These are phyloP conservation scores for Meredithiella fracta DNA, from an alignment of 2,329 filamentous ascomycete species.

Conservation along the genomic window DNA sequence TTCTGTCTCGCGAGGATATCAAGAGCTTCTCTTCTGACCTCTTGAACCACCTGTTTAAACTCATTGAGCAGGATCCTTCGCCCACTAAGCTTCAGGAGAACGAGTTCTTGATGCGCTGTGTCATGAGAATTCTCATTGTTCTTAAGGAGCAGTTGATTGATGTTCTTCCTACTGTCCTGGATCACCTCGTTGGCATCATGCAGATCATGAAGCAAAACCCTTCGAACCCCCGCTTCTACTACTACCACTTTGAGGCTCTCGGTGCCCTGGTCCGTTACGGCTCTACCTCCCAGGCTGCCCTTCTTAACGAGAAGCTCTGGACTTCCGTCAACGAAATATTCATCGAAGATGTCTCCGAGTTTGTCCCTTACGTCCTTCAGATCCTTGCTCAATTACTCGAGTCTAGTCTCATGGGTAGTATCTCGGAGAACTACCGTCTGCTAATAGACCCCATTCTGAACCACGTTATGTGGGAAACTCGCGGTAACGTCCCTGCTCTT, in stretches of 20 bases:
- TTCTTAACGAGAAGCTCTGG: slow-evolving; percentile 69
- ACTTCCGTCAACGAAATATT: slow-evolving; percentile 68
- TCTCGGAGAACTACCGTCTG: slow-evolving; percentile 66
- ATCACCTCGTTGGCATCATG: slow-evolving; percentile 75
- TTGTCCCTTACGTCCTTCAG: slow-evolving; percentile 92
- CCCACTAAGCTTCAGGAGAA: slow-evolving; percentile 96
- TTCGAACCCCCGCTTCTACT: slow-evolving; percentile 95
- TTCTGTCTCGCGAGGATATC: slow-evolving; percentile 68
- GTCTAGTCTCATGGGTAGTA: slow-evolving; percentile 58
- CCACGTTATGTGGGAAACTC: slow-evolving; percentile 76
- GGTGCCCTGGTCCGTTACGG: slow-evolving; percentile 68
- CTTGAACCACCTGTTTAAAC: slow-evolving; percentile 72
- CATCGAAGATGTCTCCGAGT: slow-evolving; percentile 74
- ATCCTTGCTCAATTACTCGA: slow-evolving; percentile 83
- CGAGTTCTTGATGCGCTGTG: slow-evolving; percentile 95
- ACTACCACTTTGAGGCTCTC: slow-evolving; percentile 91
- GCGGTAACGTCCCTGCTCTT: slow-evolving; percentile 83
- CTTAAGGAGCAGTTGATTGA: slow-evolving; percentile 66
- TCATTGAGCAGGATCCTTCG: slow-evolving; percentile 71
- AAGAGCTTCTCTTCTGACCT: slow-evolving; percentile 71
- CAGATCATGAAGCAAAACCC: slow-evolving; percentile 86
- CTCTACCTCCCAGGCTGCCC: slow-evolving; percentile 46
- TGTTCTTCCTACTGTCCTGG: slow-evolving; percentile 61
- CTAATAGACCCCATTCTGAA: slow-evolving; percentile 64
- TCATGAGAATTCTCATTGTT: slow-evolving; percentile 93